A percentile compares a stretch with the other conserved stretches of the same genome.
Conservation (phyloP, 306 rosid species). For the Dryas drummondii region DNA sequence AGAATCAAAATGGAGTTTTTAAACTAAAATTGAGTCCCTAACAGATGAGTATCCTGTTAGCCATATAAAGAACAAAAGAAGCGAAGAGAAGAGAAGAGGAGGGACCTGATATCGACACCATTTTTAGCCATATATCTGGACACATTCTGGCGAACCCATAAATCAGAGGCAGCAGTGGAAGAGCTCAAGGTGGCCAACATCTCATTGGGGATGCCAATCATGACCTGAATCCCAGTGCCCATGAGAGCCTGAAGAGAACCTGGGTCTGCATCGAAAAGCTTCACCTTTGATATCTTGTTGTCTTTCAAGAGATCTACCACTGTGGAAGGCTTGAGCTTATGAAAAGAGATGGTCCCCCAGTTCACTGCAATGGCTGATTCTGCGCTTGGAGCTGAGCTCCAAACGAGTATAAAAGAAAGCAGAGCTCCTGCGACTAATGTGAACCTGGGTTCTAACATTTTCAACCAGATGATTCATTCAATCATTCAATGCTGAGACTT, state of each 20-base stretch:
- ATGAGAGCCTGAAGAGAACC: conserved; percentile 50
- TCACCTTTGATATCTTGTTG: conserved; percentile 69
- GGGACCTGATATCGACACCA: conserved; percentile 89
- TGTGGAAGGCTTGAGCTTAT: conserved; percentile 63
- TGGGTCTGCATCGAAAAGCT: conserved; percentile 82
- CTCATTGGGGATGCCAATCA: conserved; percentile 90
- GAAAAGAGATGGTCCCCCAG: conserved; percentile 85
- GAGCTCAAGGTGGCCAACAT: conserved; percentile 62
- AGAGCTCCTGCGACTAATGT: conserved; percentile 6
- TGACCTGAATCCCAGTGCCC: conserved; percentile 77
- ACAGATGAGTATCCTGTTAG: neutral
- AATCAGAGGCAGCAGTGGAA: conserved; percentile 67
- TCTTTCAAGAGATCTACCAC: conserved; percentile 75
- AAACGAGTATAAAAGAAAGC: conserved; percentile 21
- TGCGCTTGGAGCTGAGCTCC: conserved; percentile 34
- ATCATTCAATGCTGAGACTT: no score
- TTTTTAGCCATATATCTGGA: conserved; percentile 61
- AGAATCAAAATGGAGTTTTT: no score
- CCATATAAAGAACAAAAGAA: neutral
- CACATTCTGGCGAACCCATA: conserved; percentile 79
- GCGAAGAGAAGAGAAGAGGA: neutral
- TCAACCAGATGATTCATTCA: neutral
- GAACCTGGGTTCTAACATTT: conserved; percentile 40
- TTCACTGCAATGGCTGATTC: conserved; percentile 78
- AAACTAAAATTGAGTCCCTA: no score